Evolutionary conservation across 352 stramenopile species (phyloP), one percentile per base, ranked within the genome.

Genomic region (Globisporangium solare): DNA sequence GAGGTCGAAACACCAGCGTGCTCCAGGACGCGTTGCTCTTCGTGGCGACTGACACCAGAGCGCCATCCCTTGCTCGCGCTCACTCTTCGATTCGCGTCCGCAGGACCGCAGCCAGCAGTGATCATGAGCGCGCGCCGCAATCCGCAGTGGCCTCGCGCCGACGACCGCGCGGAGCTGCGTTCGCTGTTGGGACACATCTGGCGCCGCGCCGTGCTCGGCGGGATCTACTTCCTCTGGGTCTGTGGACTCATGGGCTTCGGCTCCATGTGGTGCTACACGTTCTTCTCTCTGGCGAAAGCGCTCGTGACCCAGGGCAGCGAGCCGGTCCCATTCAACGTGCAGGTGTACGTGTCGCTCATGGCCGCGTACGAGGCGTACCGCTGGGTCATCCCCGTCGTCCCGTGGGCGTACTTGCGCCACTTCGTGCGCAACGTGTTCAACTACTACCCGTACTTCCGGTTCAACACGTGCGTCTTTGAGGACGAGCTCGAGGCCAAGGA

Each of bases 341-440:
- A 66, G 8, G 14, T 70, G 1, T 86, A 73, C 56, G 15, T 84
- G 13, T 17, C 51, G 37, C 51, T 42, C n/a, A 74, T 74, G 18
- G 49, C 40, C 13, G 24, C 78, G 13, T 90, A 87, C 49, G 72
- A 78, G 51, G 66, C 71, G 15, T 83, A 80, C 43, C 70, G 79
- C 37, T 61, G 50, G 6, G 27, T 76, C 2, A 70, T 47, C 6
- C 63, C 63, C 5, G 46, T 46, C 7, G 66, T 41, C 40, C 66
- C 73, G 41, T 89, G 79, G 79, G 22, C 42, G 17, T 6, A 7
- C 10, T 35, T 67, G 39, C 69, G 63, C 45, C 47, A 59, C 6
- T 70, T 64, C 46, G 45, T 54, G 3, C 65, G 68, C 17, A n/a
- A 42, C 5, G 63, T 58, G 37, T 55, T 74, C 57, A 55, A 59